Base-by-base conservation (phyloP, 805 yeast species). In the Crinitomyces ghanaensis region DNA sequence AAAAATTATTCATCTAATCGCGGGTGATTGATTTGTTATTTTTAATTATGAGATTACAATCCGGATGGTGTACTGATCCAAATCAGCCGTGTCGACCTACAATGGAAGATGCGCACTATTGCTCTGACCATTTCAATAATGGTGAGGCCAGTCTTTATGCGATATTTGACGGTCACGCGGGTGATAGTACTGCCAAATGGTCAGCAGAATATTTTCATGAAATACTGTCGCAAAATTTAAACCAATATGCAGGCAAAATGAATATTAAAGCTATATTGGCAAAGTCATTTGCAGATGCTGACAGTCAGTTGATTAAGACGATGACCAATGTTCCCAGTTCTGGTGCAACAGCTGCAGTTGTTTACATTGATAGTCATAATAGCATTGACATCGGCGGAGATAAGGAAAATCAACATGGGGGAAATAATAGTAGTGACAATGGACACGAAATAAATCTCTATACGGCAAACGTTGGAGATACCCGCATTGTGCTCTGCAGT, bases 101-200 rank as follows among this genome's bases (percentile, higher is more conserved):
- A 15, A 91, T 91, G 98, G 98, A 91, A 53, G 98, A 91, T 54
- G 88, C 85, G 5, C 96, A 86, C 54, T 77, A 91, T 0, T 80
- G 79, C 46, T 82, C 82, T 24, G 84, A 86, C 41, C 83, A 85
- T 59, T 85, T 80, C 62, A 85, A 85, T n/a, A 91, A 81, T 43
- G 35, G 33, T 5, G 41, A 40, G 3, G 95, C 82, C 53, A 82
- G 94, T 79, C 95, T 94, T 2, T 88, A 81, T 52, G 97, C 91
- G n/a, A 70, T 91, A 2, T 91, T 86, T 58, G 98, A 91, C 56
- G 98, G 98, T 6, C 98, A 91, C 59, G 97, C 96, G 2, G 98
- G 98, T 12, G 73, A 74, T 34, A 81, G 74, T 45, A 78, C 93
- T 5, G 93, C 97, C 2, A 70, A 86, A 49, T 86, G 94, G 93